Conservation (phyloP, 345 rosid species). For the Turnera subulata region DNA sequence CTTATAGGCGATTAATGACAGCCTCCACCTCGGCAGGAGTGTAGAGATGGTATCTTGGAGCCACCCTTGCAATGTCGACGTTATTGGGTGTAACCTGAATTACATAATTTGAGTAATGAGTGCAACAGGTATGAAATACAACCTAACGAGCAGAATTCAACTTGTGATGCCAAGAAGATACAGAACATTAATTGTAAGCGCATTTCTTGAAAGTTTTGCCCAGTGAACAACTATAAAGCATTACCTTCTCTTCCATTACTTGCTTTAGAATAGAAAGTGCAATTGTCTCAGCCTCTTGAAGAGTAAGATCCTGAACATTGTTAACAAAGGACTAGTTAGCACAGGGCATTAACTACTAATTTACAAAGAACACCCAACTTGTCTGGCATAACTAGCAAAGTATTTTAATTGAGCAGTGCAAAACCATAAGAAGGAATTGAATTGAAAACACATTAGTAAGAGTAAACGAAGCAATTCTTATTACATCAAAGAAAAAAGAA, state of each 20-base stretch:
- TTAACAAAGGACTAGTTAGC: neutral
- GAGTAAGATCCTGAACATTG: conserved; percentile 61
- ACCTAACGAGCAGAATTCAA: neutral
- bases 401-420: too few relatives aligned
- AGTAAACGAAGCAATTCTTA: too few relatives aligned
- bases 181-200: neutral
- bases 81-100: conserved; percentile 88
- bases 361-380: neutral
- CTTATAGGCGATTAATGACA: conserved; percentile 74
- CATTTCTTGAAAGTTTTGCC: neutral
- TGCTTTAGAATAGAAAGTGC: conserved; percentile 91
- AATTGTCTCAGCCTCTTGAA: conserved; percentile 82
- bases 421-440: too few relatives aligned
- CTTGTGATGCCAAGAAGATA: neutral
- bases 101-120: neutral
- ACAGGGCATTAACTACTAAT: neutral
- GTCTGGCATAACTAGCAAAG: neutral
- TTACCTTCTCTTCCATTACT: conserved; percentile 98
- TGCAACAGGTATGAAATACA: neutral
- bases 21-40: conserved; percentile 92
- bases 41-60: conserved; percentile 83
- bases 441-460: too few relatives aligned
- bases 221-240: neutral
- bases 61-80: conserved; percentile 88
- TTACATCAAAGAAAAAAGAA: neutral